Base-by-base conservation (phyloP, 176 grass and related monocot species). In the Lolium multiflorum region DNA sequence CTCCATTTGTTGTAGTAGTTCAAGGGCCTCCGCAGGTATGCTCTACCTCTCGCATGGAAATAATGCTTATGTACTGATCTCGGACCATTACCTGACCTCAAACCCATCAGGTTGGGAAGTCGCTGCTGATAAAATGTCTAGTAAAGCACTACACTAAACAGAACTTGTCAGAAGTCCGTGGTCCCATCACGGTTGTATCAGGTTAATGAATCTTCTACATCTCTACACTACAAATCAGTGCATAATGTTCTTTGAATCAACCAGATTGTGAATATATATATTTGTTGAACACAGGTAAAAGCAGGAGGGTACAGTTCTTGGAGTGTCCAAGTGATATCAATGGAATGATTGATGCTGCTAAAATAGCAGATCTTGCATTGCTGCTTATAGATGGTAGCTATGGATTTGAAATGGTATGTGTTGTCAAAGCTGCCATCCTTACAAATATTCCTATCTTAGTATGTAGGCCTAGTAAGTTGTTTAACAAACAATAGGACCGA, bases 291-390 rank as follows among this genome's bases (percentile, higher is more conserved):
- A 35, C 62, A 99, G 97, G 97, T 63, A 99, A 99, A 86, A 89
- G 86, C 25, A 96, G 90, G 80, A 92, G 97, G 74, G 92, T 99
- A 70, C 92, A 99, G 78, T 96, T 99, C 72, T n/a, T 99, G 22
- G 92, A 99, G 83, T 99, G 97, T 76, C 97, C 92, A 71, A 99
- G 96, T 87, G 94, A 99, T 85, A 94, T 96, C 46, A 99, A 99
- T 2, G 90, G 94, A 58, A 99, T 99, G 97, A 99, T 99, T 80
- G 97, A 99, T 87, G 97, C 97, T 71, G 97, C 97, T 67, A 99
- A 99, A 84, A 96, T 96, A 78, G 97, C 97, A 76, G 97, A 99
- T 92, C 92, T 99, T 2, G 97, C 94, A 17, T 83, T 99, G 86
- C 81, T 99, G 82, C 89, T 99, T 71, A 91, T 99, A 39, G 97